phyloP scores from a whole-genome alignment of 179 eudicot species.

The Beta macrorhiza region DNA sequence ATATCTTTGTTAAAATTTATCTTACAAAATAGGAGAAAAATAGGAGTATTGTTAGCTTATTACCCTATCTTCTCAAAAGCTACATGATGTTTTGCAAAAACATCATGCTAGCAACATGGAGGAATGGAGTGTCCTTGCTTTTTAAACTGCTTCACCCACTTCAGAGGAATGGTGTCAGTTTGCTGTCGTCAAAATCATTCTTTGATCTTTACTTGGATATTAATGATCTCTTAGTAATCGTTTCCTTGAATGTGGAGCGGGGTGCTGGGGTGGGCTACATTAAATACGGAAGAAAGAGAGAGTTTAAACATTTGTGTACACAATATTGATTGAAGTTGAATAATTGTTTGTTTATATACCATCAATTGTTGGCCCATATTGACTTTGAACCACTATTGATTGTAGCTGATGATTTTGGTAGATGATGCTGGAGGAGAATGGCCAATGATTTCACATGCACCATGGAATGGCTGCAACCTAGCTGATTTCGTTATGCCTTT shows the following conservation, averaged over 20 bases:
- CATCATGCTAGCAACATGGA: not conserved
- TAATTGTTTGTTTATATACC: not conserved
- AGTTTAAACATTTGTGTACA: not conserved
- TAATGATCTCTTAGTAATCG: not conserved
- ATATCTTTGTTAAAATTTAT: not conserved
- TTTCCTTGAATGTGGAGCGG: not conserved
- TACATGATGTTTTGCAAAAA: not conserved
- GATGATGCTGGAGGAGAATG: constrained; percentile 96
- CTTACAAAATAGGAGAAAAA: not conserved
- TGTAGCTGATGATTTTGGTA: constrained; percentile 89
- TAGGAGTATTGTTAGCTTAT: not conserved
- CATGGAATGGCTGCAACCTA: constrained; percentile 85
- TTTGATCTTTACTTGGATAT: not conserved
- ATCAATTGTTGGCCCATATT: not conserved
- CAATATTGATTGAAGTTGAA: not conserved
- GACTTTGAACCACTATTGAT: constrained; percentile 2
- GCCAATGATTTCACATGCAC: constrained; percentile 86
- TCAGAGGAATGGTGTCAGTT: not conserved
- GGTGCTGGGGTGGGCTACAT: not conserved
- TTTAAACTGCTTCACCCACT: not conserved
- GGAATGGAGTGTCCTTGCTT: not conserved
- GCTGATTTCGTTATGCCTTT: constrained; percentile 99
- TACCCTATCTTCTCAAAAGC: not conserved
- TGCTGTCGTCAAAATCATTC: not conserved
- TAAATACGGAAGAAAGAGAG: not conserved